A percentile compares a stretch with the other conserved stretches of the same genome.
Conservation (phyloP, 2,329 filamentous ascomycete species). For the Alternaria brassicae region DNA sequence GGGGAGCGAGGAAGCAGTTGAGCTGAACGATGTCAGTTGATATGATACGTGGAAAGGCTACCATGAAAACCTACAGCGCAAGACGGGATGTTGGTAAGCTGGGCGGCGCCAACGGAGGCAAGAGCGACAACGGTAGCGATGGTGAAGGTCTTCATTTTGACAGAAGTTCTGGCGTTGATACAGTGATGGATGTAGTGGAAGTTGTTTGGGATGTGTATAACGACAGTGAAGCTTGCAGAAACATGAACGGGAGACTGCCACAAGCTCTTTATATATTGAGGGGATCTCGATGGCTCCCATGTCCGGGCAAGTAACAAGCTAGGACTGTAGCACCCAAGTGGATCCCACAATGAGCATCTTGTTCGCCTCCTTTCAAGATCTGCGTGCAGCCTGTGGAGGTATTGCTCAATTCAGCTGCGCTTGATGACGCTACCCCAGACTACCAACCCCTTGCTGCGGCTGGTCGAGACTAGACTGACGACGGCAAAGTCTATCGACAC, state of each 20-base stretch:
- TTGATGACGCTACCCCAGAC: slow-evolving; percentile 17
- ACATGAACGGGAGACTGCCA: slow-evolving; percentile 6
- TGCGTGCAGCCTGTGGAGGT: slow-evolving; percentile 24
- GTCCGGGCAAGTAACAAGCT: slow-evolving; percentile 17
- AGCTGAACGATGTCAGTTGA: slow-evolving; percentile 48
- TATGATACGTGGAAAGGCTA: neutral
- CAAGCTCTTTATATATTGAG: slow-evolving; percentile 34
- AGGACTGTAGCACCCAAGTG: slow-evolving; percentile 22
- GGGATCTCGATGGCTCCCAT: slow-evolving; percentile 14
- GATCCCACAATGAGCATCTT: slow-evolving; percentile 18
- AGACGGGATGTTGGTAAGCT: slow-evolving; percentile 54
- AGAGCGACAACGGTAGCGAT: slow-evolving; percentile 51
- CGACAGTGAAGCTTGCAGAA: slow-evolving; percentile 21
- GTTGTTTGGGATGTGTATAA: slow-evolving; percentile 17
- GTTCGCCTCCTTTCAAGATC: slow-evolving; percentile 17
- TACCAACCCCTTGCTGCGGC: slow-evolving; percentile 10
- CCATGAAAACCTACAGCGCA: slow-evolving; percentile 54
- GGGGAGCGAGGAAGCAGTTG: slow-evolving; percentile 54
- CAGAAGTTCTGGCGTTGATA: slow-evolving; percentile 17
- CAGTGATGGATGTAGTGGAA: slow-evolving; percentile 21
- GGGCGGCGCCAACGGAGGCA: slow-evolving; percentile 55
- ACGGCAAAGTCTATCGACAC: slow-evolving; percentile 14
- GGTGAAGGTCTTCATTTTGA: slow-evolving; percentile 51
- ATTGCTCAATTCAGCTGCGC: slow-evolving; percentile 17
- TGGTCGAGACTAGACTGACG: slow-evolving; percentile 15